Percentiles rank a stretch among this genome's conserved stretches.
phyloP scores from a whole-genome alignment of 2,329 filamentous ascomycete species.

The Colletotrichum lindemuthianum region DNA sequence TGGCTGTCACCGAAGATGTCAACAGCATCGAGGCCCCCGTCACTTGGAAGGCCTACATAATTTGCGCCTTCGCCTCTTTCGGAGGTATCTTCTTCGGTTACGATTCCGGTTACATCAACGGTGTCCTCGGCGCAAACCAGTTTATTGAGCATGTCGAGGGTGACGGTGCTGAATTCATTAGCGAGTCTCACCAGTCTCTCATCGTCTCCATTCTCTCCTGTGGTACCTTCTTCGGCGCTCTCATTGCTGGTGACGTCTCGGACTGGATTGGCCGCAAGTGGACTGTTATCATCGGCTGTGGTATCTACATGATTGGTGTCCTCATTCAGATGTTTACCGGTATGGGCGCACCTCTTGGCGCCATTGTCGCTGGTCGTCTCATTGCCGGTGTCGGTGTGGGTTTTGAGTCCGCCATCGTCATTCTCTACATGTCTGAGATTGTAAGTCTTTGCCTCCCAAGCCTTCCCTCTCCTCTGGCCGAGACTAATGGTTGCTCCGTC shows the following conservation, averaged over 20 bases:
- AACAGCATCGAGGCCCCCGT: constrained; percentile 73
- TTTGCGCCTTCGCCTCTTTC: constrained; percentile 77
- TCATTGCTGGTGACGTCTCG: constrained; percentile 81
- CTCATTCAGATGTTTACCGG: constrained; percentile 71
- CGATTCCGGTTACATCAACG: constrained; percentile 80
- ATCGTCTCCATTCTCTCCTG: constrained; percentile 82
- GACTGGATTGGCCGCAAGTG: constrained; percentile 79
- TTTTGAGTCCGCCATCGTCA: constrained; percentile 82
- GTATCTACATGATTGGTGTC: constrained; percentile 76
- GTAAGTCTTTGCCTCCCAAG: constrained; percentile 47
- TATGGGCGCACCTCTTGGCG: constrained; percentile 59
- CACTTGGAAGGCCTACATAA: constrained; percentile 74
- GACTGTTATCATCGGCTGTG: constrained; percentile 77
- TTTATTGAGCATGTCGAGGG: constrained; percentile 65
- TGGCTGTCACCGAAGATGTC: constrained; percentile 61
- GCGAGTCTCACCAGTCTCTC: constrained; percentile 59
- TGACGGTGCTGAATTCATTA: constrained; percentile 45
- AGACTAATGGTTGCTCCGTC: constrained; percentile 33
- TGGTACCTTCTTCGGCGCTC: constrained; percentile 81
- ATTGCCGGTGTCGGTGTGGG: constrained; percentile 82
- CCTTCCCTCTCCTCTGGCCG: not conserved
- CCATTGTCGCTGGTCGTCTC: constrained; percentile 78
- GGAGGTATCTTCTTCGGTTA: constrained; percentile 83
- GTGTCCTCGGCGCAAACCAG: constrained; percentile 63
- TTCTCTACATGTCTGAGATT: constrained; percentile 90